Evolutionary conservation across 257 asterid genomes (phyloP).

Genomic region (Capsicum chinense): DNA sequence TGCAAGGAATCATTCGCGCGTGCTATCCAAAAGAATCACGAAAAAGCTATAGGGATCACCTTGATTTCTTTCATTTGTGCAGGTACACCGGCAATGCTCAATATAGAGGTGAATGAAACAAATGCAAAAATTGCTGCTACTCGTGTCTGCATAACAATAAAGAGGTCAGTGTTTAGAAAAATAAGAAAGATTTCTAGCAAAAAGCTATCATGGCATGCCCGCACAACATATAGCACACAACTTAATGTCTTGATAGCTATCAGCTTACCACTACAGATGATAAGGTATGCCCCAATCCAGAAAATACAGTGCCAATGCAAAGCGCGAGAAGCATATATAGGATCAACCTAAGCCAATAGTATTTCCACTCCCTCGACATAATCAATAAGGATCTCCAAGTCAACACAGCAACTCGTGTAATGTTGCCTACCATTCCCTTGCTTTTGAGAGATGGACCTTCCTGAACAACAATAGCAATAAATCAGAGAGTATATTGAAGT

Average conservation of each 20-base stretch:
- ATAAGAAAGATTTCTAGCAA: background rate
- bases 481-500: constrained; percentile 19
- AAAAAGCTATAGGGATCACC: constrained; percentile 49
- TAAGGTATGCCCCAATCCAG: constrained; percentile 94
- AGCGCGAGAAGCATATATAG: constrained; percentile 77
- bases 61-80: constrained; percentile 86
- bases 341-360: constrained; percentile 95
- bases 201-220: constrained; percentile 6
- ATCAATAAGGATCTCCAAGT: constrained; percentile 96
- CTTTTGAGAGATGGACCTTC: constrained; percentile 89
- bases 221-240: background rate
- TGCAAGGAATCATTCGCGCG: background rate
- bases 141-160: constrained; percentile 64
- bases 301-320: constrained; percentile 81
- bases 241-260: background rate
- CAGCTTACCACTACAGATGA: constrained; percentile 89
- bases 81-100: constrained; percentile 90
- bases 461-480: constrained; percentile 48
- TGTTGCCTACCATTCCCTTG: constrained; percentile 76
- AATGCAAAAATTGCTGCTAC: constrained; percentile 86
- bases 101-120: constrained; percentile 78
- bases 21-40: constrained; percentile 16
- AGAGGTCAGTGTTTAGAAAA: background rate
- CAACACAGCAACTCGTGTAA: constrained; percentile 67
- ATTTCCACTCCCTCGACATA: constrained; percentile 99